Evolutionary conservation across 768 basidiomycete genomes (phyloP).

Genomic region (Auriculariales sp.): DNA sequence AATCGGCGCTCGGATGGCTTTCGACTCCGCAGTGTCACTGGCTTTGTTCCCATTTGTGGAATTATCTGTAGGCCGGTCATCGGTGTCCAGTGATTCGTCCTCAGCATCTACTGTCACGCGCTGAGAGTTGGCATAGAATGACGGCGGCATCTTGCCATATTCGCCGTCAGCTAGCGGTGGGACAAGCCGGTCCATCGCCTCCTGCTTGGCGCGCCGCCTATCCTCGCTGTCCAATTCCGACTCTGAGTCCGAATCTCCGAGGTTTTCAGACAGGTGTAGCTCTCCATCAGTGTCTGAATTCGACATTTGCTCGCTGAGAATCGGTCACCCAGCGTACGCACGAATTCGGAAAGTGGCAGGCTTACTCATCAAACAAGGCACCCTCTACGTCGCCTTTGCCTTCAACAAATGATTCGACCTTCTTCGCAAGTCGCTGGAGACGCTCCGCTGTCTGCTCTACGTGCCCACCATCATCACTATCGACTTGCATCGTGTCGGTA

Average conservation of each 20-base stretch:
- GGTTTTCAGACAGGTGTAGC: constrained; percentile 24
- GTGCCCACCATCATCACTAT: constrained; percentile 10
- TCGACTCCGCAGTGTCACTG: constrained; percentile 13
- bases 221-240: constrained; percentile 13
- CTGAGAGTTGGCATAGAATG: constrained; percentile 57
- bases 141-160: constrained; percentile 77
- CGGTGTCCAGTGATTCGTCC: constrained; percentile 11
- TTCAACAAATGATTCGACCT: constrained; percentile 83
- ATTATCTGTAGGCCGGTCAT: background rate
- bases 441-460: constrained; percentile 47
- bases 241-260: constrained; percentile 20
- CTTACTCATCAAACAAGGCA: constrained; percentile 82
- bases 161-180: constrained; percentile 65
- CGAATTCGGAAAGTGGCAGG: constrained; percentile 7
- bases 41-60: background rate
- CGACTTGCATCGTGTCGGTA: constrained; percentile 36
- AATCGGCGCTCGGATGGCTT: constrained; percentile 58
- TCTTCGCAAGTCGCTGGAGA: constrained; percentile 62
- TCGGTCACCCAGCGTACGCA: constrained; percentile 2
- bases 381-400: constrained; percentile 83
- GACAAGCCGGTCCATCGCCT: constrained; percentile 69
- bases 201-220: constrained; percentile 31
- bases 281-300: constrained; percentile 51
- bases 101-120: constrained; percentile 36
- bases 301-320: constrained; percentile 45